Evolutionary conservation across 176 grass and related monocot genomes (phyloP).

Genomic region (Otatea glauca): DNA sequence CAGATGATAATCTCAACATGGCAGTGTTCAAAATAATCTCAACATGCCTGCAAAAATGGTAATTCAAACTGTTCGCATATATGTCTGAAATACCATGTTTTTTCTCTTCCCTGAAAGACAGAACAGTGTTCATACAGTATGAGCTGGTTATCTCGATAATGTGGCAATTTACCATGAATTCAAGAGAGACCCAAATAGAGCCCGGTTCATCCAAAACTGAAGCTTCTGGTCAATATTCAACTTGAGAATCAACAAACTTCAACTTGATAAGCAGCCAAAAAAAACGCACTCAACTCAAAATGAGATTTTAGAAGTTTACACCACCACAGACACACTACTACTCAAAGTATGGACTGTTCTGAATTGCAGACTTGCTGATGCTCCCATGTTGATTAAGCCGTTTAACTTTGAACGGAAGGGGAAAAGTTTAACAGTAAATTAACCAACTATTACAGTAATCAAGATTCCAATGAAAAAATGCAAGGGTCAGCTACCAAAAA

Average conservation of each 20-base stretch:
- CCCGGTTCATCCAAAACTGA: no score
- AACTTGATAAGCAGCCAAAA: constrained; percentile 3
- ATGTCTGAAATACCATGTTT: no score
- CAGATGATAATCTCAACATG: no score
- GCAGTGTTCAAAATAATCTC: no score
- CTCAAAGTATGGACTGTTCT: neutral
- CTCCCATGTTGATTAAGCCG: neutral
- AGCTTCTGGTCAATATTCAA: neutral
- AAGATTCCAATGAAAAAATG: neutral
- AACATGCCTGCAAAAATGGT: no score
- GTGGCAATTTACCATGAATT: no score
- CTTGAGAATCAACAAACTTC: neutral
- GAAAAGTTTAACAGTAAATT: neutral
- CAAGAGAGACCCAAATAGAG: no score
- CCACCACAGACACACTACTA: neutral
- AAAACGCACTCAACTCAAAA: neutral
- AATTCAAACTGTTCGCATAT: no score
- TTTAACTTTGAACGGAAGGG: neutral
- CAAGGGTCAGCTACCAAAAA: neutral
- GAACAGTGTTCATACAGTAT: no score
- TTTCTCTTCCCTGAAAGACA: no score
- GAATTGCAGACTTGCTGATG: constrained; percentile 6
- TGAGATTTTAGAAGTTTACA: neutral
- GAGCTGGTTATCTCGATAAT: no score
- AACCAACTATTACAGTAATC: neutral